These are phyloP conservation scores for Aaosphaeria arxii DNA, from an alignment of 2,329 filamentous ascomycete genomes.

Conservation along the genomic window DNA sequence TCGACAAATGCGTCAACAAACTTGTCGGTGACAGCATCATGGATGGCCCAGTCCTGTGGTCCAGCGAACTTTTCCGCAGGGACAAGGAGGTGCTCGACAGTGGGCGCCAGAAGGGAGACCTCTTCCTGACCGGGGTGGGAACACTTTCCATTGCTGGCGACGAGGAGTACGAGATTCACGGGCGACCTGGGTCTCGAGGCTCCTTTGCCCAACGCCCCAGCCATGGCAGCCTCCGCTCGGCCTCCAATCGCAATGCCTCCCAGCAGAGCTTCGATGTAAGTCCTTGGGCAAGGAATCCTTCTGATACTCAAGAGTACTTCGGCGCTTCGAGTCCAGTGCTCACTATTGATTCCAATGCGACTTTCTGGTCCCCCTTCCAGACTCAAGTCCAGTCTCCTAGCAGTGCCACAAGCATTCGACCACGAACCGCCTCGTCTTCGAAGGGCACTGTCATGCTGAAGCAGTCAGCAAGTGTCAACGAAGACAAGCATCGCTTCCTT, in stretches of 20 bases:
- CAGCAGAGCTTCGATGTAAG: slow-evolving; percentile 69
- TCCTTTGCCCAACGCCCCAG: slow-evolving; percentile 51
- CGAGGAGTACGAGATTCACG: slow-evolving; percentile 43
- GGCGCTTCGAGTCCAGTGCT: slow-evolving; percentile 65
- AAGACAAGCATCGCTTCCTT: slow-evolving; percentile 77
- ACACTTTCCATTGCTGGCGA: slow-evolving; percentile 49
- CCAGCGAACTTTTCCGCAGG: slow-evolving; percentile 80
- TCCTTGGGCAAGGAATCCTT: slow-evolving; percentile 62
- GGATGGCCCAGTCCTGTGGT: slow-evolving; percentile 87
- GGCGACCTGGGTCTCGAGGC: slow-evolving; percentile 36
- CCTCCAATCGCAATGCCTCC: slow-evolving; percentile 62
- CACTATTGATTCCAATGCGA: slow-evolving; percentile 71
- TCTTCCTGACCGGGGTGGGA: slow-evolving; percentile 46
- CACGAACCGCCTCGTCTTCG: slow-evolving; percentile 65
- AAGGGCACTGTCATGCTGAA: slow-evolving; percentile 65
- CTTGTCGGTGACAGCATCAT: slow-evolving; percentile 80
- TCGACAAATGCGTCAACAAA: slow-evolving; percentile 81
- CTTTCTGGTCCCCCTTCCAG: slow-evolving; percentile 88
- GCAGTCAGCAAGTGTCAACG: slow-evolving; percentile 52
- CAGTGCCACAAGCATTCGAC: slow-evolving; percentile 59
- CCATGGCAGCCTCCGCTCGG: slow-evolving; percentile 56
- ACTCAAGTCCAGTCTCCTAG: slow-evolving; percentile 63
- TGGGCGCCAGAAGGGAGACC: slow-evolving; percentile 48
- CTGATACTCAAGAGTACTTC: slow-evolving; percentile 71
- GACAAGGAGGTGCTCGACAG: slow-evolving; percentile 64